Evolutionary conservation across 2,329 filamentous ascomycete species (phyloP).

Genomic region (Fusarium globosum): DNA sequence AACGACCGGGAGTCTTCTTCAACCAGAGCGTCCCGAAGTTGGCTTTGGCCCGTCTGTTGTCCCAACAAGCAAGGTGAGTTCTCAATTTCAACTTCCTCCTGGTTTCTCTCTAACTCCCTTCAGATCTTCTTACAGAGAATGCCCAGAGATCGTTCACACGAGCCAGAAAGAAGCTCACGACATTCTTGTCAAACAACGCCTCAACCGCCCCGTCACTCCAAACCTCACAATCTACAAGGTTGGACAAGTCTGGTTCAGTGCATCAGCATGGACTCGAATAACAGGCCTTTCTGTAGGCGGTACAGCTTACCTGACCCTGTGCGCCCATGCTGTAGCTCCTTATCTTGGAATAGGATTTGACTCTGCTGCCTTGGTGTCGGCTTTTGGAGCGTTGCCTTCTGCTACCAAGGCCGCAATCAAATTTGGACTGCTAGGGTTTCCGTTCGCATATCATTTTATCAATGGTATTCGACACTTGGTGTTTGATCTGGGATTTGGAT

Average conservation of each 20-base stretch:
- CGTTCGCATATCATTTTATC: conserved; percentile 23
- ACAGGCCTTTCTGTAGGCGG: conserved; percentile 18
- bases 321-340: conserved; percentile 11
- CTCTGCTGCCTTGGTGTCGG: neutral
- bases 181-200: conserved; percentile 17
- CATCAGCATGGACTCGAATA: conserved; percentile 32
- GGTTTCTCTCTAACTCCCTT: neutral
- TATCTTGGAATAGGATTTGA: conserved; percentile 17
- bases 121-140: neutral
- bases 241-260: conserved; percentile 22
- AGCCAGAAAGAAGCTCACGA: conserved; percentile 3
- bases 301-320: conserved; percentile 9
- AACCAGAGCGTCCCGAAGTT: neutral
- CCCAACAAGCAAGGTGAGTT: conserved; percentile 10
- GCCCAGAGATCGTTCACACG: neutral
- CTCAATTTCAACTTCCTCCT: neutral
- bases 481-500: conserved; percentile 27
- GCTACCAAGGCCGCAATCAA: conserved; percentile 7
- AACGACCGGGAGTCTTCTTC: neutral
- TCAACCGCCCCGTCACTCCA: conserved; percentile 18
- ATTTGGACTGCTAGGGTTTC: conserved; percentile 23
- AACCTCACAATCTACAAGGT: conserved; percentile 25
- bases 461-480: conserved; percentile 26
- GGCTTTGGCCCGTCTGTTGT: neutral
- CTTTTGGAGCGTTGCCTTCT: conserved; percentile 16